Evolutionary conservation across 495 filamentous ascomycete species (phyloP), one percentile per base, ranked within the genome.

Genomic region (Neurospora sp.): DNA sequence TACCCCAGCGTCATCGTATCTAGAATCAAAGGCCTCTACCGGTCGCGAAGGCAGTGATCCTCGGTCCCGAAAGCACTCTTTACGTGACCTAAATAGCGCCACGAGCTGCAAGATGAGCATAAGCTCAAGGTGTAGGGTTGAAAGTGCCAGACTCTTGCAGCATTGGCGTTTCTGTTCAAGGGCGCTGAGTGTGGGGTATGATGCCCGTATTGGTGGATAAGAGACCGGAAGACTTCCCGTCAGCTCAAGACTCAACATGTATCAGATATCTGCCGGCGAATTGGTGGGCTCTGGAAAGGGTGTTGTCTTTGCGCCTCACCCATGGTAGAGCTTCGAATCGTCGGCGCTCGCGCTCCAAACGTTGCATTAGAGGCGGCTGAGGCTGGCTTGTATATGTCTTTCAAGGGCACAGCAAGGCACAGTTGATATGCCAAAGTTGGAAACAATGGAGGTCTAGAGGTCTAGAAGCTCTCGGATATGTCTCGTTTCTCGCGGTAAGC

Each of bases 151-250:
- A 31, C 69, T 71, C 12, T 48, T 48, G 69, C 27, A 59, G 44
- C 27, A 37, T 16, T 37, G 27, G 27, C 27, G 27, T 35, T 65
- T 65, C 14, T 16, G 12, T 65, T 65, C 40, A 48, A 40, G 14
- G n/a, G 1, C 7, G 41, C 61, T 72, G n/a, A 48, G 72, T 68
- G 72, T 70, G 72, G 72, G 69, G 72, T 39, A 73, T 44, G 39
- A 41, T 31, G 27, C 6, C 3, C 37, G 72, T 38, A 73, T 73
- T 71, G 72, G 72, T 31, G 27, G 72, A 71, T 70, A n/a, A 59
- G 45, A 38, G 20, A 41, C 38, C 12, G 27, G 27, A 61, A 61
- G 14, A 14, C 22, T 31, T 61, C 27, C 27, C 27, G 53, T 61
- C 53, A 35, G 53, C 22, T 61, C 53, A 61, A 31, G 22, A 14